Base-by-base conservation (phyloP, 257 asterid species). In the Gentiana straminea region DNA sequence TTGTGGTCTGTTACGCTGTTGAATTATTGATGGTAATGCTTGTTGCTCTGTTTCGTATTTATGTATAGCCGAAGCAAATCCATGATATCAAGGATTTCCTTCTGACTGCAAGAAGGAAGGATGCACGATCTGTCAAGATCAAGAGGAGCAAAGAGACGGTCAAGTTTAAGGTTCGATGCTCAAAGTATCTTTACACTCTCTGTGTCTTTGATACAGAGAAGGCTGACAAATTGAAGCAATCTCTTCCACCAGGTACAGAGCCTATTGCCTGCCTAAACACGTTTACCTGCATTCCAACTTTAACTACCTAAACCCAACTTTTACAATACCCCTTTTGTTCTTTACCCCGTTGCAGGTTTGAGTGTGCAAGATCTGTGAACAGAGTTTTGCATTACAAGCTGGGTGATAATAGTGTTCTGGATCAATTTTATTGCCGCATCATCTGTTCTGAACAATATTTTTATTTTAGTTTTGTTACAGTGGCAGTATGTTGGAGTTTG, bases 161-260 rank as follows among this genome's bases (percentile, higher is more conserved):
- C 62, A 67, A 67, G 58, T 67, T 67, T 62, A 59, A 67, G 72
- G 67, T 67, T 48, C 61, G 67, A 7, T 67, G 66, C 35, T 67
- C 72, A 62, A 67, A 67, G 67, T 67, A 67, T 67, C 72, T 67
- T 4, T 67, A 67, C 62, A 61, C 66, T 6, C 62, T 67, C 0
- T 67, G 72, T 33, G 72, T 67, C 6, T 60, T 58, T 0, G 72
- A 67, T 62, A 52, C 58, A 39, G 67, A 67, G 58, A 67, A 67
- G 63, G 72, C 72, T 48, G 72, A 67, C 67, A 67, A 67, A 58
- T 41, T 67, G 72, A 67, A 67, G 67, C 72, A 67, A 15, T 67
- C 71, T 15, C 71, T 67, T 54, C 71, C 66, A 33, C 71, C 71
- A 67, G 66, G 71, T 67, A 24, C 24, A 24, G 24, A 24, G 24